Conservation (phyloP, 441 rosid species). For the Theobroma grandiflorum region DNA sequence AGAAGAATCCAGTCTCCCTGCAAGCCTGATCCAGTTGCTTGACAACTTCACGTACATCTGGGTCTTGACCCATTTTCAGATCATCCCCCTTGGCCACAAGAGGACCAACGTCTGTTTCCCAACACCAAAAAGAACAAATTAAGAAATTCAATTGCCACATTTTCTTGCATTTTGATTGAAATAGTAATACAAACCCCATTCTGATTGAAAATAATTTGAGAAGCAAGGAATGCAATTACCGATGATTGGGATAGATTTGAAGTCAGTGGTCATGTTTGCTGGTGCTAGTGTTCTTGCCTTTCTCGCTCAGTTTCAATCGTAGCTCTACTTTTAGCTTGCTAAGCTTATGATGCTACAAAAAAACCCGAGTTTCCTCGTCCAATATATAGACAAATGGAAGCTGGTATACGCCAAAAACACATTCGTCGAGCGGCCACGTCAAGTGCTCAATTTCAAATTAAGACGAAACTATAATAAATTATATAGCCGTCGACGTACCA, state of each 20-base stretch:
- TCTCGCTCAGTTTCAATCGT: too few relatives aligned
- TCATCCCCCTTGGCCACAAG: conserved; percentile 63
- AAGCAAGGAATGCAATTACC: conserved; percentile 42
- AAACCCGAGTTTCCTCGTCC: neutral
- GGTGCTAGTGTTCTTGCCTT: neutral
- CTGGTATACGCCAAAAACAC: neutral
- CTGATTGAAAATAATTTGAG: neutral
- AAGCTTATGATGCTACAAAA: neutral
- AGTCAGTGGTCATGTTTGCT: conserved; percentile 68
- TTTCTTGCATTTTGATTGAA: neutral
- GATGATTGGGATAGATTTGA: conserved; percentile 78
- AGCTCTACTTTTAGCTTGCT: neutral
- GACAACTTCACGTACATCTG: conserved; percentile 60
- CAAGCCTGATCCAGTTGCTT: conserved; percentile 48
- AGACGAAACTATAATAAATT: neutral
- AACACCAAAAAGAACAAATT: neutral
- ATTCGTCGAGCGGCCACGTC: neutral
- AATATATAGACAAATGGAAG: neutral
- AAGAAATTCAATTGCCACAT: too few relatives aligned
- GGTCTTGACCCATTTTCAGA: conserved; percentile 63
- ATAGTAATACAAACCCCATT: too few relatives aligned
- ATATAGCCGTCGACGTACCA: neutral
- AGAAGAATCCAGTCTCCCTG: conserved; percentile 64
- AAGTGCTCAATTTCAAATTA: neutral
- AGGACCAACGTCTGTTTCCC: conserved; percentile 64